These are phyloP conservation scores for Kwoniella dendrophila DNA, from an alignment of 768 basidiomycete species.

Conservation along the genomic window DNA sequence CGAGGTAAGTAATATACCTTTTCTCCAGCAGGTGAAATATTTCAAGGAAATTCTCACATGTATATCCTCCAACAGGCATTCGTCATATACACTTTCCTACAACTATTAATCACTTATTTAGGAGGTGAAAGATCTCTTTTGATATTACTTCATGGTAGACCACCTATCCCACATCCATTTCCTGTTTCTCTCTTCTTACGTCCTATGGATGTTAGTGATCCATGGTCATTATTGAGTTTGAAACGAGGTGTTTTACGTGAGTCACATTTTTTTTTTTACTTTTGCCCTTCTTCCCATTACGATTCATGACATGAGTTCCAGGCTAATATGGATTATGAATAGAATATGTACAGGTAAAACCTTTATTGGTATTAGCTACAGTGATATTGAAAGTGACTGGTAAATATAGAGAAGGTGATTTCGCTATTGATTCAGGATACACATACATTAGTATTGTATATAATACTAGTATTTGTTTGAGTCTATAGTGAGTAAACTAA, in stretches of 20 bases:
- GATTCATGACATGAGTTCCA: slow-evolving; percentile 77
- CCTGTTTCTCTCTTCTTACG: slow-evolving; percentile 78
- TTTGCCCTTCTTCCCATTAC: too few species aligned
- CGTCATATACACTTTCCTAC: slow-evolving; percentile 57
- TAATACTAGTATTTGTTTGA: slow-evolving; percentile 57
- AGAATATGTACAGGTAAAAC: slow-evolving; percentile 99
- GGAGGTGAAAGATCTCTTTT: slow-evolving; percentile 93
- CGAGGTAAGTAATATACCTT: slow-evolving; percentile 68
- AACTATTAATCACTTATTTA: slow-evolving; percentile 52
- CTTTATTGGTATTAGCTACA: slow-evolving; percentile 78
- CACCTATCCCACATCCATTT: slow-evolving; percentile 82
- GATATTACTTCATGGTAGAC: slow-evolving; percentile 86
- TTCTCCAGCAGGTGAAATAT: slow-evolving; percentile 28
- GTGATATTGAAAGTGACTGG: slow-evolving; percentile 81
- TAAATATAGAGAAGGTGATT: slow-evolving; percentile 86
- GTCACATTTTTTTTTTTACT: slow-evolving; percentile 42
- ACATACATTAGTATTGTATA: slow-evolving; percentile 80
- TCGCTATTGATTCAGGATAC: slow-evolving; percentile 82
- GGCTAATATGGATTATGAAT: too few species aligned
- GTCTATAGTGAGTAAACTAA: slow-evolving; percentile 63
- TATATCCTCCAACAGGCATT: slow-evolving; percentile 45
- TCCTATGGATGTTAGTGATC: slow-evolving; percentile 92
- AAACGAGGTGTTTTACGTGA: slow-evolving; percentile 93
- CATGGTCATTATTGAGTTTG: slow-evolving; percentile 87
- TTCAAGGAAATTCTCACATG: slow-evolving; percentile 60